Percentiles rank a stretch among this genome's conserved stretches.
Conservation (phyloP, 2,329 filamentous ascomycete genomes). For the Hypoxylon rubiginosum region DNA sequence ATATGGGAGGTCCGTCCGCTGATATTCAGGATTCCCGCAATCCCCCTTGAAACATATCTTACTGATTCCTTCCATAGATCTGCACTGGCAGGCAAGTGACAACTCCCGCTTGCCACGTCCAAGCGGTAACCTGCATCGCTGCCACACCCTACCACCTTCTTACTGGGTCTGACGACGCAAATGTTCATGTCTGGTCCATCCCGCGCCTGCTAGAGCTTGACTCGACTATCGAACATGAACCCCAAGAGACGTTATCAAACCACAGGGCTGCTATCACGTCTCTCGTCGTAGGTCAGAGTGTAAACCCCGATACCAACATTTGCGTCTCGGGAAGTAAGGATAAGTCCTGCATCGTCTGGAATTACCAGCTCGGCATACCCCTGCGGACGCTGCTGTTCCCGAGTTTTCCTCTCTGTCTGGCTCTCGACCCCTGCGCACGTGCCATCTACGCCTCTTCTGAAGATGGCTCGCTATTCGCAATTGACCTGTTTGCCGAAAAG, state of each 20-base stretch:
- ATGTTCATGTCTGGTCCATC: slow-evolving; percentile 92
- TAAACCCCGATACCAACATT: slow-evolving; percentile 78
- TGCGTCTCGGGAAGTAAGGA: slow-evolving; percentile 88
- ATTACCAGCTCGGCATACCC: slow-evolving; percentile 82
- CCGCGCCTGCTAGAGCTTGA: slow-evolving; percentile 76
- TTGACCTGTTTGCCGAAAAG: slow-evolving; percentile 76
- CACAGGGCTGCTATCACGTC: slow-evolving; percentile 81
- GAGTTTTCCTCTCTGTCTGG: slow-evolving; percentile 76
- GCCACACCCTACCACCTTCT: slow-evolving; percentile 80
- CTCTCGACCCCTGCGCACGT: slow-evolving; percentile 85
- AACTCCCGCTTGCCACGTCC: slow-evolving; percentile 82
- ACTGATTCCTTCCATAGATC: slow-evolving; percentile 61
- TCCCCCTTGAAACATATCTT: slow-evolving; percentile 9
- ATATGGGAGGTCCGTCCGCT: slow-evolving; percentile 84
- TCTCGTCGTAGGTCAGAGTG: slow-evolving; percentile 73
- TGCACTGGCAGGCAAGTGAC: slow-evolving; percentile 82
- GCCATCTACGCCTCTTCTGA: slow-evolving; percentile 85
- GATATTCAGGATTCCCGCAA: neutral
- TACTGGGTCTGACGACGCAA: slow-evolving; percentile 87
- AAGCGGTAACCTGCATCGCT: slow-evolving; percentile 81
- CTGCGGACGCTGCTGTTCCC: slow-evolving; percentile 87
- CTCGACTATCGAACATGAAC: slow-evolving; percentile 71
- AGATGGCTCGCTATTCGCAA: slow-evolving; percentile 82
- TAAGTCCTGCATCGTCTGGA: slow-evolving; percentile 92
- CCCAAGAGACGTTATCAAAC: slow-evolving; percentile 81